Percentiles rank a stretch among this genome's conserved stretches.
These are phyloP conservation scores for Trichophyton verrucosum DNA, from an alignment of 2,329 filamentous ascomycete genomes.

Conservation along the genomic window DNA sequence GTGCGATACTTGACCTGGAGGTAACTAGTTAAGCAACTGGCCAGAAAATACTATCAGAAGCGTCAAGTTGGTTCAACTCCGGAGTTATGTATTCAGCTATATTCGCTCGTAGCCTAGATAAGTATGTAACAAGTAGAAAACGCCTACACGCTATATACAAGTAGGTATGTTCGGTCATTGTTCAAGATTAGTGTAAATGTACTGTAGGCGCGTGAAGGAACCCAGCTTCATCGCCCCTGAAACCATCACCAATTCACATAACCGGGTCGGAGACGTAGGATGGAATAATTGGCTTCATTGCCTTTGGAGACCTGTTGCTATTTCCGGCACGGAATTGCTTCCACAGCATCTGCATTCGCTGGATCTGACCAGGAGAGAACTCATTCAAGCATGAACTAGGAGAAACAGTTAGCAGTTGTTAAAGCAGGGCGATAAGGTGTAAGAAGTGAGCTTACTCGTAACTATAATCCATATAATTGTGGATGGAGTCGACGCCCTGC, in stretches of 20 bases:
- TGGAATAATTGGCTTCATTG: too few species aligned
- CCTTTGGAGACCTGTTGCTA: neutral
- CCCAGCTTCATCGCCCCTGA: neutral
- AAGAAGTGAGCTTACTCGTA: slow-evolving; percentile 12
- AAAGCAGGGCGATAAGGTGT: neutral
- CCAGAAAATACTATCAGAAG: too few species aligned
- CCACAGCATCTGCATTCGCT: slow-evolving; percentile 18
- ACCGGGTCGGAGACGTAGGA: too few species aligned
- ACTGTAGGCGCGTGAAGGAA: neutral
- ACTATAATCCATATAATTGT: slow-evolving; percentile 26
- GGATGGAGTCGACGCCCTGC: slow-evolving; percentile 21
- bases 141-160: too few species aligned
- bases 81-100: too few species aligned
- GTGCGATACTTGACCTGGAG: too few species aligned
- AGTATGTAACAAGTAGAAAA: too few species aligned
- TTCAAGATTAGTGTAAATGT: too few species aligned
- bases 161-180: too few species aligned
- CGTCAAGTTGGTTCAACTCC: too few species aligned
- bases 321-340: slow-evolving; percentile 14
- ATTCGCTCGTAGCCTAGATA: too few species aligned
- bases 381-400: slow-evolving; percentile 15
- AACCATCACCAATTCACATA: neutral
- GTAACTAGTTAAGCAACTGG: too few species aligned
- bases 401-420: slow-evolving; percentile 3
- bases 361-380: slow-evolving; percentile 19